These are phyloP conservation scores for Sclerospora graminicola DNA, from an alignment of 352 stramenopile species.

Conservation along the genomic window DNA sequence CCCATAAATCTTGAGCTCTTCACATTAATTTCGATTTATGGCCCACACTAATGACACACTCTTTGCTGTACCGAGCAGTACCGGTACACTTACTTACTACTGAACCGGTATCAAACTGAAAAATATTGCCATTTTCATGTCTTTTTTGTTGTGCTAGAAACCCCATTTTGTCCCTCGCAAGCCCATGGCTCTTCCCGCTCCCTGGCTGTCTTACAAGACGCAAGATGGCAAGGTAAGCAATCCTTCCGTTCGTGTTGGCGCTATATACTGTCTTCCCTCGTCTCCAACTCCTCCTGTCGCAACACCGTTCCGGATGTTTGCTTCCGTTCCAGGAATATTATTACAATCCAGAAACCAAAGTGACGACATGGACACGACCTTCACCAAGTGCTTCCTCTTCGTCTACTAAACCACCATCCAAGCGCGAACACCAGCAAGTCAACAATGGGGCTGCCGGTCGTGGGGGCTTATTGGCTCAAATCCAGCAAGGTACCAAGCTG, in stretches of 20 bases:
- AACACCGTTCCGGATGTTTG: too few species aligned
- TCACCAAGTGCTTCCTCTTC: slow-evolving; percentile 10
- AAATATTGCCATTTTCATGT: too few species aligned
- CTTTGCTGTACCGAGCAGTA: too few species aligned
- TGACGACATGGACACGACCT: slow-evolving; percentile 79
- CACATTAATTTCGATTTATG: too few species aligned
- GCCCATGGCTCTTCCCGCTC: slow-evolving; percentile 65
- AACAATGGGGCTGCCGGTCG: slow-evolving; percentile 17
- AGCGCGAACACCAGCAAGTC: slow-evolving; percentile 28
- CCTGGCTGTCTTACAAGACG: slow-evolving; percentile 84
- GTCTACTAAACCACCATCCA: slow-evolving; percentile 20
- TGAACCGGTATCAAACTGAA: too few species aligned
- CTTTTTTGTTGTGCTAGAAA: too few species aligned
- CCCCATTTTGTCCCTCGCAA: too few species aligned
- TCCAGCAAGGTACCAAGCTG: slow-evolving; percentile 53
- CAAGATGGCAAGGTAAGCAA: slow-evolving; percentile 79
- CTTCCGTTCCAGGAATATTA: slow-evolving; percentile 81
- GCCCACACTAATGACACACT: too few species aligned
- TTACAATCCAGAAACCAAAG: slow-evolving; percentile 84
- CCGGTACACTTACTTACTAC: too few species aligned
- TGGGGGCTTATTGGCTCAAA: slow-evolving; percentile 52
- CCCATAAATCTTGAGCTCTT: too few species aligned
- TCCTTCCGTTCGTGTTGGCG: too few species aligned
- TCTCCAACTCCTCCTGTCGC: too few species aligned
- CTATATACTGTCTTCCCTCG: background rate